Percentiles rank a stretch among this genome's conserved stretches.
Evolutionary conservation across 2,329 filamentous ascomycete genomes (phyloP).

Genomic region (Pestalotiopsis sp.): DNA sequence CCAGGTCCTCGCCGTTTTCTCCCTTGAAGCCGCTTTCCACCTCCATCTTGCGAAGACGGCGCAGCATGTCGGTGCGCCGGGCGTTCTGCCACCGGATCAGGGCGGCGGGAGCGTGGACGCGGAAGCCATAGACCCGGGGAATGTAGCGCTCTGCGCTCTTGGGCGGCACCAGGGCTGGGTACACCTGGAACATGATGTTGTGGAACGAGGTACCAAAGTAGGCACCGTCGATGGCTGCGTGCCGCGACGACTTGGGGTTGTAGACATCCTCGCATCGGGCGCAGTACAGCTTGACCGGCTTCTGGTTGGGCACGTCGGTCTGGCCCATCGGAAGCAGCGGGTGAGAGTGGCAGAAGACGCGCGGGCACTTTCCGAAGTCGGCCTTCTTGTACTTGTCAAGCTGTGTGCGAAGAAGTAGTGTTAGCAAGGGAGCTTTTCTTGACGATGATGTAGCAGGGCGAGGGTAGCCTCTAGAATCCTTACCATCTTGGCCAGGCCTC

Average conservation of each 20-base stretch:
- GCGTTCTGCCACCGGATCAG: constrained; percentile 88
- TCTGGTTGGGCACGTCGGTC: constrained; percentile 82
- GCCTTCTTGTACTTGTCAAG: constrained; percentile 98
- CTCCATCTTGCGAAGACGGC: constrained; percentile 67
- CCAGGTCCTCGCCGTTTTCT: constrained; percentile 57
- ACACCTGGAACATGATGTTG: constrained; percentile 99
- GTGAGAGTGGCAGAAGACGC: constrained; percentile 91
- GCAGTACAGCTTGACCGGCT: constrained; percentile 96
- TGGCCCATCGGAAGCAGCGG: constrained; percentile 93
- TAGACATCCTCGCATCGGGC: constrained; percentile 97
- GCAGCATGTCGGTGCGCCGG: constrained; percentile 79
- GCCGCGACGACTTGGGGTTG: constrained; percentile 93
- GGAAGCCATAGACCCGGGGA: constrained; percentile 91
- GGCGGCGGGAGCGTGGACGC: constrained; percentile 86
- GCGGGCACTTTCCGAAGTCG: constrained; percentile 97
- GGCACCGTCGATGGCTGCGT: constrained; percentile 92
- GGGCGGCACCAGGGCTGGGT: constrained; percentile 81
- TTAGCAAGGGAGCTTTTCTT: neutral
- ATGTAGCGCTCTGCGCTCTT: constrained; percentile 87
- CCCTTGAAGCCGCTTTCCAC: constrained; percentile 82
- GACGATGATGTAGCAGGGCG: neutral
- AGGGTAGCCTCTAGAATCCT: constrained; percentile 21
- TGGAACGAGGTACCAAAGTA: constrained; percentile 99
- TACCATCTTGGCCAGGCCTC: constrained; percentile 96
- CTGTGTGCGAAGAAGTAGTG: constrained; percentile 44